Percentiles rank a stretch among this genome's conserved stretches.
Conservation (phyloP, 164 flowering plant genomes). For the Liquidambar formosana region DNA sequence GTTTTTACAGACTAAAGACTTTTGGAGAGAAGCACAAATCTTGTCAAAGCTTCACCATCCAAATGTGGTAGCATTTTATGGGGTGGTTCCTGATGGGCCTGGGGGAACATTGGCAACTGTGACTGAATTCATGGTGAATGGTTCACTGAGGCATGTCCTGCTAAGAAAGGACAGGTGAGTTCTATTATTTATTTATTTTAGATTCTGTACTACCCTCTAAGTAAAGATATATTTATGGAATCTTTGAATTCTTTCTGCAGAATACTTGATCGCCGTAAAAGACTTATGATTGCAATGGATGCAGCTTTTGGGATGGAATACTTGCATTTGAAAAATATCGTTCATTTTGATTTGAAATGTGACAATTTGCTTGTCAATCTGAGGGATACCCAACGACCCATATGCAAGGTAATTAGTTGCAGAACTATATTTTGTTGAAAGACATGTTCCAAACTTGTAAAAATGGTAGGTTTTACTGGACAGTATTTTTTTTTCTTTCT, state of each 20-base stretch:
- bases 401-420: conserved; percentile 70
- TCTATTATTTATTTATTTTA: background rate
- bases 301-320: conserved; percentile 98
- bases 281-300: conserved; percentile 78
- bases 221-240: conserved; percentile 3
- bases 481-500: too few species aligned
- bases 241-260: conserved; percentile 37
- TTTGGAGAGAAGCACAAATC: conserved; percentile 87
- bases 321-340: conserved; percentile 74
- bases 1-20: conserved; percentile 60
- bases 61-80: conserved; percentile 87
- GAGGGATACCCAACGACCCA: conserved; percentile 78
- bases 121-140: conserved; percentile 83
- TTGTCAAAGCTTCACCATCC: conserved; percentile 90
- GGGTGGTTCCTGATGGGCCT: conserved; percentile 83
- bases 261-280: conserved; percentile 72
- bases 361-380: conserved; percentile 87
- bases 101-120: conserved; percentile 85
- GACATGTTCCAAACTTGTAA: background rate
- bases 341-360: conserved; percentile 91
- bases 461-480: background rate
- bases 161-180: conserved; percentile 63
- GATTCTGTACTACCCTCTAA: background rate
- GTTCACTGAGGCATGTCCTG: conserved; percentile 71
- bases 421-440: background rate